phyloP scores from a whole-genome alignment of 139 green algal genomes.

The Closterium sp. region DNA sequence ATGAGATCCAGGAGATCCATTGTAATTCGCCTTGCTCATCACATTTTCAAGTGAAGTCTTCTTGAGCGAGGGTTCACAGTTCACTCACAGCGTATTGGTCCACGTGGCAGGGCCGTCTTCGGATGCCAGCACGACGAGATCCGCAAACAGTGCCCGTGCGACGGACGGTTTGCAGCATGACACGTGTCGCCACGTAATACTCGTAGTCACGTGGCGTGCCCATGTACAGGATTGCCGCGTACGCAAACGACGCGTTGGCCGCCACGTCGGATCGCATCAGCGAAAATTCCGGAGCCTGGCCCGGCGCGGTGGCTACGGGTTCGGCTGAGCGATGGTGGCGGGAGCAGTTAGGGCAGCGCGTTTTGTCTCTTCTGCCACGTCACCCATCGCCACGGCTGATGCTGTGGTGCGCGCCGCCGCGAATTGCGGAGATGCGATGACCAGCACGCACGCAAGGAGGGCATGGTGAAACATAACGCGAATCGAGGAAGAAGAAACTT shows the following conservation, averaged over 20 bases:
- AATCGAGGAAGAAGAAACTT: not conserved
- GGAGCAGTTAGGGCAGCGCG: not conserved
- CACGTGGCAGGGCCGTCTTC: conserved; percentile 6
- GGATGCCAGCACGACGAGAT: conserved; percentile 37
- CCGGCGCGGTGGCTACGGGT: not conserved
- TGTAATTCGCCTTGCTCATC: no score
- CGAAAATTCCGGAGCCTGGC: not conserved
- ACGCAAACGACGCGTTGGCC: conserved; percentile 15
- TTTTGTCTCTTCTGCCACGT: not conserved
- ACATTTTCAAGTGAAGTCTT: no score
- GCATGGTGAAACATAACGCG: not conserved
- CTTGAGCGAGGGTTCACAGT: not conserved
- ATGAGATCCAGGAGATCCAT: no score
- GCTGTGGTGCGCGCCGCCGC: not conserved
- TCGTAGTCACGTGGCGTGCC: conserved; percentile 45
- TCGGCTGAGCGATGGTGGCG: not conserved
- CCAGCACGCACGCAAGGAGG: not conserved
- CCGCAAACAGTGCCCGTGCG: not conserved
- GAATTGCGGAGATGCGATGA: not conserved
- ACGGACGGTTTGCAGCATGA: conserved; percentile 20
- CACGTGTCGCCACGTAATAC: conserved; percentile 45
- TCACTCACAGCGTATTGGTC: conserved; percentile 13
- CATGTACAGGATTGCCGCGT: conserved; percentile 40
- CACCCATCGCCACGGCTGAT: not conserved
- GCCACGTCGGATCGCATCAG: not conserved